phyloP scores from a whole-genome alignment of 2,329 filamentous ascomycete species.

The Paramyrothecium sp. region DNA sequence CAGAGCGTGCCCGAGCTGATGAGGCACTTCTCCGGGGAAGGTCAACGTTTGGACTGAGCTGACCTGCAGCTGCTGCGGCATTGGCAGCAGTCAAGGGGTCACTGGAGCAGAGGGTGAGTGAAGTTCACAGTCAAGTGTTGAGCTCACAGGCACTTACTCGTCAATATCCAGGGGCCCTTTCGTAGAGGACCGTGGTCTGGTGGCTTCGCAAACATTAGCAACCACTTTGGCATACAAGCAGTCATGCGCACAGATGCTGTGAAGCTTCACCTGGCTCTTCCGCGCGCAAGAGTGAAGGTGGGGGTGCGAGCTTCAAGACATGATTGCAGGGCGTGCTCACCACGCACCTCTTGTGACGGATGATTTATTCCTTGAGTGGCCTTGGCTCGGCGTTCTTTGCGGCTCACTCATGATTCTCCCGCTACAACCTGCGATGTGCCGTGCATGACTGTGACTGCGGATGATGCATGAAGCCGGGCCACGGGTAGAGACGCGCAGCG shows the following conservation, averaged over 20 bases:
- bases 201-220: background rate
- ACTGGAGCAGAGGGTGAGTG: conserved; percentile 12
- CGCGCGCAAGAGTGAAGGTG: background rate
- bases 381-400: conserved; percentile 23
- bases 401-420: conserved; percentile 24
- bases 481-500: too few relatives aligned
- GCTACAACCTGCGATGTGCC: background rate
- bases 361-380: conserved; percentile 36
- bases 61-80: conserved; percentile 14
- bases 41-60: conserved; percentile 10
- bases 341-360: conserved; percentile 32
- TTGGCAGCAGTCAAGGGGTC: conserved; percentile 26
- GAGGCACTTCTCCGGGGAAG: conserved; percentile 11
- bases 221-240: background rate
- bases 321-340: conserved; percentile 4
- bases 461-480: too few relatives aligned
- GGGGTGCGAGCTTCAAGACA: background rate
- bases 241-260: too few relatives aligned
- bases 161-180: conserved; percentile 75
- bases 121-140: background rate
- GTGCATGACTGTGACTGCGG: background rate
- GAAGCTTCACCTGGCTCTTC: too few relatives aligned
- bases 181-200: conserved; percentile 67
- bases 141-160: conserved; percentile 55
- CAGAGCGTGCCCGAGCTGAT: conserved; percentile 20